Base-by-base conservation (phyloP, 1,139 yeast species). In the Suhomyces guaymorum region DNA sequence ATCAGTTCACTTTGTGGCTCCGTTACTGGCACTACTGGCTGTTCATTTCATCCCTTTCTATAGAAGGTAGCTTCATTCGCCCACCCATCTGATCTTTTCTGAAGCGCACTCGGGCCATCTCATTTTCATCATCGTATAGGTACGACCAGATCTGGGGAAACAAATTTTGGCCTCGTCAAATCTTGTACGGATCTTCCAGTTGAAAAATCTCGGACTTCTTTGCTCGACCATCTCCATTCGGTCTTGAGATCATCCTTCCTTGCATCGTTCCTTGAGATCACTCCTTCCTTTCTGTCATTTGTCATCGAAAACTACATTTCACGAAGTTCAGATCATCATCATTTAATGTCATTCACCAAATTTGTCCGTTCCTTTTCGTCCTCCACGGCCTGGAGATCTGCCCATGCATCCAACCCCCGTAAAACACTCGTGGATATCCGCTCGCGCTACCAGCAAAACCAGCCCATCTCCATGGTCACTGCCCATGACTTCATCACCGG, bases 401-500 rank as follows among this genome's bases (percentile, higher is more conserved):
- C 53, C 12, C 45, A 46, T 26, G 35, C 37, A 4, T 21, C 25
- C 16, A 33, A 33, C 9, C 24, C 37, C 8, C 41, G 52, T n/a
- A 52, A 51, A 33, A 70, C 78, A 2, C 42, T 75, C 9, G 37
- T 48, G 1, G 78, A 76, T 39, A 63, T 85, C 15, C 56, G 60
- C 13, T 58, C 63, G 21, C 50, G 70, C 17, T 75, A 77, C 54
- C 42, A 48, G 3, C 32, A 54, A 2, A 62, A 66, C 3, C 61
- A 57, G n/a, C 87, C 88, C 8, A 77, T 90, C 15, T 63, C 90
- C 1, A 78, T 84, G 60, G 66, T 89, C 15, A 92, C 98, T 0
- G 95, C 96, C 1, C 89, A 90, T 57, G 98, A 92, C 54, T 84
- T 70, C 52, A 78, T 90, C 19, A 82, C 96, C 0, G 92, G 82